phyloP scores from a whole-genome alignment of 1,139 yeast genomes.

The Hyphopichia pseudoburtonii region DNA sequence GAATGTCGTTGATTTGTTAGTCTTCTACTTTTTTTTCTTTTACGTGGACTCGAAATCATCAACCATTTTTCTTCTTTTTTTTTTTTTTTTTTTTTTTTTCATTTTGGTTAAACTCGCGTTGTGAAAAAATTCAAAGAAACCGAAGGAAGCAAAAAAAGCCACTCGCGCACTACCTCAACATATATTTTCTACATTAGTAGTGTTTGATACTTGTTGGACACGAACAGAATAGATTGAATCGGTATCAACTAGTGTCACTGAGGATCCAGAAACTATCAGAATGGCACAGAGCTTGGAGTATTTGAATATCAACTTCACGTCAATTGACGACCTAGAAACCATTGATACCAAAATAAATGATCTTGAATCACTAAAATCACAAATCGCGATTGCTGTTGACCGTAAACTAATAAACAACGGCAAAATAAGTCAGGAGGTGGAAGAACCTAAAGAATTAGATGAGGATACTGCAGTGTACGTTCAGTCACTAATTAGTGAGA shows the following conservation, averaged over 20 bases:
- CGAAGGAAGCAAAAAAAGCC: too few relatives aligned
- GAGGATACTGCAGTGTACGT: neutral
- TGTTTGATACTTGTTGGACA: too few relatives aligned
- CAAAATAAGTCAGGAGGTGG: neutral
- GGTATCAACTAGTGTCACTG: too few relatives aligned
- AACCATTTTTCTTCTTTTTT: too few relatives aligned
- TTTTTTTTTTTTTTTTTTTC: too few relatives aligned
- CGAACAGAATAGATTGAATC: too few relatives aligned
- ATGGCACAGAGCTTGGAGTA: conserved; percentile 16
- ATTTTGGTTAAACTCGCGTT: too few relatives aligned
- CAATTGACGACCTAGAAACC: conserved; percentile 25
- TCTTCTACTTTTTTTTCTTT: conserved; percentile 2
- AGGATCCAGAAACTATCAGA: too few relatives aligned
- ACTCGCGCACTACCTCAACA: too few relatives aligned
- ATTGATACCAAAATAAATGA: conserved; percentile 21
- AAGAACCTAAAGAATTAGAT: conserved; percentile 3
- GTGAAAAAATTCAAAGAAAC: too few relatives aligned
- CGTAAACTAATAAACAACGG: conserved; percentile 1
- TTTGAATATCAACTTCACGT: conserved; percentile 28
- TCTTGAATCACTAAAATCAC: conserved; percentile 15
- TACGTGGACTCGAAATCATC: neutral
- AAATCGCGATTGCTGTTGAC: conserved; percentile 10
- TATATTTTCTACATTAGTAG: too few relatives aligned
- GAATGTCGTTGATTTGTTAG: too few relatives aligned
- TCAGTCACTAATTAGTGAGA: neutral